Conservation (phyloP, 202 grass and related monocot genomes). For the Brachypodium distachyon region DNA sequence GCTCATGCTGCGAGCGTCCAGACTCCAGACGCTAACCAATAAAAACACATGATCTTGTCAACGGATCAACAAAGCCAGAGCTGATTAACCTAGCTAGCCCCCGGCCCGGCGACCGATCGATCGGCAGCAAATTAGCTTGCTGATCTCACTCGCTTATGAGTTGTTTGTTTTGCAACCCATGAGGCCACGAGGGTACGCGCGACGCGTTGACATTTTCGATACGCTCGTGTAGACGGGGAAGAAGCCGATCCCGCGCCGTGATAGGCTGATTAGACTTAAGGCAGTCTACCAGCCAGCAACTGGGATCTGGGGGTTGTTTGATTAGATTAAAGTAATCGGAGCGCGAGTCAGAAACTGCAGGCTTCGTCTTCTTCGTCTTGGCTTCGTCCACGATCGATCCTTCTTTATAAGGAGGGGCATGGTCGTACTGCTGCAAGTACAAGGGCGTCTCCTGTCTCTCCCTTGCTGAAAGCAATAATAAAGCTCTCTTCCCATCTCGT, state of each 20-base stretch:
- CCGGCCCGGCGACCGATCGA: too few relatives aligned
- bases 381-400: background rate
- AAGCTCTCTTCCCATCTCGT: background rate
- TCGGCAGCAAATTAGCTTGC: too few relatives aligned
- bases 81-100: too few relatives aligned
- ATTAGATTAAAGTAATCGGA: background rate
- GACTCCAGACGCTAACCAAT: background rate
- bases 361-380: background rate
- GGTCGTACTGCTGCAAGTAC: background rate
- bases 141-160: background rate
- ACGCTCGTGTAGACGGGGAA: slow-evolving; percentile 1
- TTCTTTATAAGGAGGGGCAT: slow-evolving; percentile 37
- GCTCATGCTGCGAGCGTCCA: background rate
- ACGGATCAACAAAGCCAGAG: background rate
- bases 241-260: background rate
- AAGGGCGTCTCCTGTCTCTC: slow-evolving; percentile 22
- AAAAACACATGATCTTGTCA: background rate
- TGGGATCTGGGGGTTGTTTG: slow-evolving; percentile 27
- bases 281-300: background rate
- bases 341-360: slow-evolving; percentile 50
- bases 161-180: too few relatives aligned
- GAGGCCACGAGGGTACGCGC: too few relatives aligned
- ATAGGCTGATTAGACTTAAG: background rate
- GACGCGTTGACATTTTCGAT: slow-evolving; percentile 27
- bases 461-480: background rate